Conservation (phyloP, 176 grass and related monocot genomes). For the Thalia dealbata region DNA sequence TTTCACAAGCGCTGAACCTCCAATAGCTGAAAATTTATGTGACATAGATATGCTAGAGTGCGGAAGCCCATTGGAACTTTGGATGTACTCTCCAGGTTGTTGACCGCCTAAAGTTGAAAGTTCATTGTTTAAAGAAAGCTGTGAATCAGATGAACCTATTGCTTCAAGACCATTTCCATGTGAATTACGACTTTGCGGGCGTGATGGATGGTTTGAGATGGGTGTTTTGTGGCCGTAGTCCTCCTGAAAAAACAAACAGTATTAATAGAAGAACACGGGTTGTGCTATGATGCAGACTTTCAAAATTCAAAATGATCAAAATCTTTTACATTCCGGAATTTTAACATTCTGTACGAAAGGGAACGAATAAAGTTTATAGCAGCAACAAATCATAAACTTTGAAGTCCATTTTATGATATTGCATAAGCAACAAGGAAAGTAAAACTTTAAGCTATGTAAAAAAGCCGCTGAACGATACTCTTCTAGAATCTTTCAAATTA, state of each 20-base stretch:
- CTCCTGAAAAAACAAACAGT: constrained; percentile 45
- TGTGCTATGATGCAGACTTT: not conserved
- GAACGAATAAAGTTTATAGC: too few species aligned
- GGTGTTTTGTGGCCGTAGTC: constrained; percentile 48
- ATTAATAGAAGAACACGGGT: not conserved
- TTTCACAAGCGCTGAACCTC: constrained; percentile 56
- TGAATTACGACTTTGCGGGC: constrained; percentile 53
- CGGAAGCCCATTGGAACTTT: constrained; percentile 25
- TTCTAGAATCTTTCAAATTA: not conserved
- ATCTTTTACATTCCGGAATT: not conserved
- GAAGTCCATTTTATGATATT: not conserved
- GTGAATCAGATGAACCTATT: constrained; percentile 37
- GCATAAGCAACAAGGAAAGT: not conserved
- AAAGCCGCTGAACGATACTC: not conserved
- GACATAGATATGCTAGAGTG: constrained; percentile 37
- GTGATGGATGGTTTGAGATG: constrained; percentile 48
- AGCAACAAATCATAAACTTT: too few species aligned
- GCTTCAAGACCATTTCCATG: constrained; percentile 52
- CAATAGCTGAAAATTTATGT: constrained; percentile 58
- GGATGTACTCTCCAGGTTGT: constrained; percentile 15
- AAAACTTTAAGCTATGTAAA: not conserved
- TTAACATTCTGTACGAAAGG: too few species aligned
- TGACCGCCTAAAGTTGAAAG: constrained; percentile 26
- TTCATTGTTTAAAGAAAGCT: constrained; percentile 38
- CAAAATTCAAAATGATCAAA: not conserved